These are phyloP conservation scores for Pyronema domesticum DNA, from an alignment of 495 filamentous ascomycete genomes.

Conservation along the genomic window DNA sequence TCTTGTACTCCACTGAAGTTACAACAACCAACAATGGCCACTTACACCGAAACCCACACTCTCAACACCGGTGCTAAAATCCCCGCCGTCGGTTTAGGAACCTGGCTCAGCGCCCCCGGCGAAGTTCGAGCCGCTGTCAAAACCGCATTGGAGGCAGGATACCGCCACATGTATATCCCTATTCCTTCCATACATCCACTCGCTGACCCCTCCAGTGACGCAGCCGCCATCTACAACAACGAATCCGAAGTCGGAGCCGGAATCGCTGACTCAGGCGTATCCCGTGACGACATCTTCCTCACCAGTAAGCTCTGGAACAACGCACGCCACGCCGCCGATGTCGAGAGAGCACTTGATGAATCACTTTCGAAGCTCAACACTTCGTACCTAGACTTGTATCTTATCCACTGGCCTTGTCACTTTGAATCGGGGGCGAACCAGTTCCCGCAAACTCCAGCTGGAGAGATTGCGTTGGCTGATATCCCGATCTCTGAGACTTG, in stretches of 20 bases:
- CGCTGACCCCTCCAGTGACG: constrained; percentile 9
- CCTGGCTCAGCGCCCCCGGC: constrained; percentile 34
- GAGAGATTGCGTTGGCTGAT: constrained; percentile 6
- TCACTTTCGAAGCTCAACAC: constrained; percentile 53
- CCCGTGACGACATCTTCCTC: constrained; percentile 64
- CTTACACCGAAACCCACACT: not conserved
- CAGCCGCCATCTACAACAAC: constrained; percentile 50
- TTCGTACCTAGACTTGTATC: constrained; percentile 67
- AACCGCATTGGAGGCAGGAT: constrained; percentile 36
- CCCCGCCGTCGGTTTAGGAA: constrained; percentile 34
- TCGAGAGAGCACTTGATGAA: constrained; percentile 49
- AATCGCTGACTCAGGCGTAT: constrained; percentile 61
- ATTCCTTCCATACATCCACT: not conserved
- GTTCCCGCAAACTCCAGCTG: constrained; percentile 16
- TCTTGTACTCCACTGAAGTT: too few relatives aligned
- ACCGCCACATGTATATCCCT: constrained; percentile 32
- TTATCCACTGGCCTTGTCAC: constrained; percentile 67
- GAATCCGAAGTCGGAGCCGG: constrained; percentile 68
- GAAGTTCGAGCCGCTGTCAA: constrained; percentile 38
- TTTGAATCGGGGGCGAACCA: constrained; percentile 31
- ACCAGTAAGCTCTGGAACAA: constrained; percentile 80
- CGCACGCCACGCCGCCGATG: constrained; percentile 49
- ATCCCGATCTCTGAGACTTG: constrained; percentile 42
- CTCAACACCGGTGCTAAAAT: constrained; percentile 9
- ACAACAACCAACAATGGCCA: not conserved